Base-by-base conservation (phyloP, 805 yeast genomes). In the Starmerella riodocensis region DNA sequence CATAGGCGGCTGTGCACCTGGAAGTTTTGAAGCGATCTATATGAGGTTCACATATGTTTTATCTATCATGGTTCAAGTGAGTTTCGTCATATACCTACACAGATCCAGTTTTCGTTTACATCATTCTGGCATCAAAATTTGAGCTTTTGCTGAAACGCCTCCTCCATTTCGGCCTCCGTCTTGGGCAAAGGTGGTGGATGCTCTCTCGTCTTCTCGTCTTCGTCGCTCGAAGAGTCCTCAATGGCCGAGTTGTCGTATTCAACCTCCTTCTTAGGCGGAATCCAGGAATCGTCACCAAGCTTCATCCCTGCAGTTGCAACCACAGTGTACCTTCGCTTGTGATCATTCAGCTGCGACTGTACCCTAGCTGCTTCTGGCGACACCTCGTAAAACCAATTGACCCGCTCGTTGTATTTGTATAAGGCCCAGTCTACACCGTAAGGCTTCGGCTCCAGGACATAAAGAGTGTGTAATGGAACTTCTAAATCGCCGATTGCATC, bases 341-440 rank as follows among this genome's bases (percentile, higher is more conserved):
- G 47, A 36, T 50, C 53, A n/a, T 37, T 37, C 13, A 50, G 42
- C 40, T 51, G 53, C 5, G 41, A 39, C 38, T 50, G 36, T 8
- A 51, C 51, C 30, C 44, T 44, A 4, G 53, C 52, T 12, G 49
- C 54, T 27, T 56, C 61, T 41, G 55, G 53, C 17, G 59, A 54
- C 13, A 84, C 77, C 52, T 79, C 73, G 39, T 64, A 70, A 61
- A 88, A 88, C 78, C 83, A 74, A 56, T 85, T 86, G 29, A 68
- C 60, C 2, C 60, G 61, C 50, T 86, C 95, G 52, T 82, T 79
- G 61, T 78, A 88, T 57, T 85, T 94, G 60, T 78, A 88, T 57
- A 86, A 66, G 12, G 79, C 71, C 84, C 94, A 88, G 45, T 84
- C 93, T 2, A 93, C 93, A 2, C 97, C 97, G 58, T 84, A 88